phyloP scores from a whole-genome alignment of 1,284 basidiomycete genomes.

The Melampsora americana region DNA sequence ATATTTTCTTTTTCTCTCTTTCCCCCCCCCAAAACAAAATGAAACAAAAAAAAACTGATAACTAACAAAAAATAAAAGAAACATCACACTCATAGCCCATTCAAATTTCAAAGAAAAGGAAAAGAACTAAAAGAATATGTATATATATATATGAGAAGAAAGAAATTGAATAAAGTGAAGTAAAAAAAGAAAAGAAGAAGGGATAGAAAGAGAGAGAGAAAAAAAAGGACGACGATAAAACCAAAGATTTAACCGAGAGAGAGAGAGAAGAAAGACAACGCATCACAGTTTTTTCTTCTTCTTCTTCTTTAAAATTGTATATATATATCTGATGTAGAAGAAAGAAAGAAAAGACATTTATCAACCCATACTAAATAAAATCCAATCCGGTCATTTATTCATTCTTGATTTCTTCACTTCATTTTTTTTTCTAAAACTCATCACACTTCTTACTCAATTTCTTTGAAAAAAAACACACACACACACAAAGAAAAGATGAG shows the following conservation, averaged over 20 bases:
- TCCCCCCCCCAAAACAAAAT: too few species aligned
- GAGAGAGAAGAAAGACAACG: not conserved
- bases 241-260: not conserved
- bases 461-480: not conserved
- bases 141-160: not conserved
- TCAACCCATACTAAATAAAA: too few species aligned
- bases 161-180: not conserved
- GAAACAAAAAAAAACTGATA: too few species aligned
- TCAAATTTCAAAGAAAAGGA: not conserved
- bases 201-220: not conserved
- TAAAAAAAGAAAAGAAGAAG: constrained; percentile 13
- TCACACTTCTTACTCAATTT: not conserved
- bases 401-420: too few species aligned
- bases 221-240: constrained; percentile 13
- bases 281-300: too few species aligned
- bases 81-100: not conserved
- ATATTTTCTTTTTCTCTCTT: not conserved
- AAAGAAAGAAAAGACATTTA: not conserved
- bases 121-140: not conserved
- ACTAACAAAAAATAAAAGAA: too few species aligned
- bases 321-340: too few species aligned
- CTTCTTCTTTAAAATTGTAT: too few species aligned
- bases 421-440: not conserved
- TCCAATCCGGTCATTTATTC: too few species aligned
- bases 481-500: not conserved